Conservation (phyloP, 2,329 filamentous ascomycete species). For the Simplicillium sp. region DNA sequence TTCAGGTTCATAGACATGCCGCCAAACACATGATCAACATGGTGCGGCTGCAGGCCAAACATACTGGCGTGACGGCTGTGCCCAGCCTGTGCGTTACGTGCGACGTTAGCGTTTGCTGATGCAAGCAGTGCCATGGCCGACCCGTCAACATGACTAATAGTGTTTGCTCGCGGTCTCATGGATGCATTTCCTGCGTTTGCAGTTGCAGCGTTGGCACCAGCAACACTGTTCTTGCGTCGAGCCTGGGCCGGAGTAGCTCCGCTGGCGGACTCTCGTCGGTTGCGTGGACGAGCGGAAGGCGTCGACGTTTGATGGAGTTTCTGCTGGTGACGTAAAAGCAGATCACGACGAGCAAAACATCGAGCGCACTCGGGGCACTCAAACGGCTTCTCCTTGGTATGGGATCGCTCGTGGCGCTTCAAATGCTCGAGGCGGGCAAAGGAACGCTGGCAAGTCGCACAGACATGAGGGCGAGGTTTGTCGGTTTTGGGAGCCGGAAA, state of each 20-base stretch:
- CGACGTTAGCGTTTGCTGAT: constrained; percentile 44
- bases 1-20: constrained; percentile 63
- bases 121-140: constrained; percentile 64
- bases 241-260: constrained; percentile 57
- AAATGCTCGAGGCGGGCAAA: constrained; percentile 94
- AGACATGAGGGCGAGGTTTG: constrained; percentile 92
- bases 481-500: constrained; percentile 89
- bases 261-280: constrained; percentile 81
- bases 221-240: constrained; percentile 86
- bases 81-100: constrained; percentile 33
- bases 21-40: constrained; percentile 54
- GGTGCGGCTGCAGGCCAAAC: constrained; percentile 52
- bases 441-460: constrained; percentile 79
- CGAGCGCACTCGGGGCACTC: constrained; percentile 90
- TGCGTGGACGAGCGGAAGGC: constrained; percentile 76
- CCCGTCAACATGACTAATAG: constrained; percentile 86
- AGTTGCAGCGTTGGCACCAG: constrained; percentile 38
- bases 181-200: constrained; percentile 37
- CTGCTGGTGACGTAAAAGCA: constrained; percentile 91
- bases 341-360: constrained; percentile 89
- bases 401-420: constrained; percentile 44
- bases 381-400: constrained; percentile 86
- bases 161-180: constrained; percentile 88
- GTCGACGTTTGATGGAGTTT: constrained; percentile 93
- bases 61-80: constrained; percentile 71